Conservation (phyloP, 495 filamentous ascomycete genomes). For the Lasiosphaeriaceae sp. region DNA sequence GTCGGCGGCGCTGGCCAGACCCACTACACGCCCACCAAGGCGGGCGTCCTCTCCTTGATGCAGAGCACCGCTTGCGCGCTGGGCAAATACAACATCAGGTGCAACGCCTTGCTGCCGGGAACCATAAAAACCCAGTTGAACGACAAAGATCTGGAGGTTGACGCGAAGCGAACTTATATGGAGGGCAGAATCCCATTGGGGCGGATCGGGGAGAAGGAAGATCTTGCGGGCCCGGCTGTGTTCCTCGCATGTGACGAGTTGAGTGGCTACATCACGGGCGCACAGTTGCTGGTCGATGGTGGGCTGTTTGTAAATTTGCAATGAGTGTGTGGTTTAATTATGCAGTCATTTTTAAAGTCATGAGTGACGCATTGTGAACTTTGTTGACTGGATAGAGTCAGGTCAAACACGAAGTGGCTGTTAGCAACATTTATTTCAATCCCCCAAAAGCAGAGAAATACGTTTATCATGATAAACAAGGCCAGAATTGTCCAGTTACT, state of each 20-base stretch:
- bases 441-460: too few species aligned
- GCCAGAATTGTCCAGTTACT: too few species aligned
- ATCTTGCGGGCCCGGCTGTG: conserved; percentile 80
- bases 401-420: neutral
- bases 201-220: conserved; percentile 60
- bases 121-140: conserved; percentile 85
- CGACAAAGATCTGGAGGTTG: conserved; percentile 69
- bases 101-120: conserved; percentile 82
- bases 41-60: conserved; percentile 78
- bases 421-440: too few species aligned
- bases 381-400: too few species aligned
- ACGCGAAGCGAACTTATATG: conserved; percentile 75
- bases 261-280: conserved; percentile 77
- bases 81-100: conserved; percentile 71
- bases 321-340: too few species aligned
- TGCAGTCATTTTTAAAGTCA: too few species aligned
- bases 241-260: conserved; percentile 77
- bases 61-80: conserved; percentile 78
- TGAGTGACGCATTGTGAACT: too few species aligned
- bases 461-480: too few species aligned
- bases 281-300: conserved; percentile 83
- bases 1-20: conserved; percentile 78
- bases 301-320: conserved; percentile 62
- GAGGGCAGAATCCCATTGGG: conserved; percentile 80
- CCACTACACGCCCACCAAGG: conserved; percentile 92